Conservation (phyloP, 306 rosid species). For the Cicer arietinum region DNA sequence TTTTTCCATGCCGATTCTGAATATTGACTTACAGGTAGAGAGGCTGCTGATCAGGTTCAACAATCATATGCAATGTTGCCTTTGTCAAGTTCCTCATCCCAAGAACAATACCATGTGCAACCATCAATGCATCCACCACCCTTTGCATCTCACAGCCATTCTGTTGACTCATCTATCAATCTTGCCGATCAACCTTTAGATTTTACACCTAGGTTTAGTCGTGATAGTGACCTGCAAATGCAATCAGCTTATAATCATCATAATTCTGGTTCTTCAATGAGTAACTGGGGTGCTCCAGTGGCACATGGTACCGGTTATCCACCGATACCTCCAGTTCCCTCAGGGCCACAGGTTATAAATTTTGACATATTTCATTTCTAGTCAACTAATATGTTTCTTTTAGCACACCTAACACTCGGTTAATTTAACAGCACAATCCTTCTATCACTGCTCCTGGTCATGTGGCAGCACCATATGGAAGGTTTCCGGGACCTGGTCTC, state of each 20-base stretch:
- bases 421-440: constrained; percentile 75
- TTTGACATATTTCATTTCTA: constrained; percentile 31
- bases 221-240: constrained; percentile 58
- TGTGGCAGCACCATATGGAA: constrained; percentile 73
- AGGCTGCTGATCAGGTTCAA: constrained; percentile 59
- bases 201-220: constrained; percentile 79
- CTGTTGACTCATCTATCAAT: constrained; percentile 58
- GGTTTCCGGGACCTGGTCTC: constrained; percentile 78
- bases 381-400: constrained; percentile 20
- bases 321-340: constrained; percentile 62
- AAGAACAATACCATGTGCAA: constrained; percentile 67
- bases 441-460: constrained; percentile 71
- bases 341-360: constrained; percentile 81
- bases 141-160: constrained; percentile 56
- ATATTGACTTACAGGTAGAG: constrained; percentile 69
- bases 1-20: constrained; percentile 48
- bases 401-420: constrained; percentile 45
- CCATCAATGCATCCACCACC: constrained; percentile 54
- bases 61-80: constrained; percentile 59
- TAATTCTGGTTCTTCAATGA: constrained; percentile 68
- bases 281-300: constrained; percentile 68
- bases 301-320: constrained; percentile 74
- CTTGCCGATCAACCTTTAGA: constrained; percentile 95
- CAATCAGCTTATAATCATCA: constrained; percentile 68
- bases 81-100: constrained; percentile 58